Percentiles rank a stretch among this genome's conserved stretches.
Conservation (phyloP, 2,329 filamentous ascomycete species). For the Alternaria burnsii region DNA sequence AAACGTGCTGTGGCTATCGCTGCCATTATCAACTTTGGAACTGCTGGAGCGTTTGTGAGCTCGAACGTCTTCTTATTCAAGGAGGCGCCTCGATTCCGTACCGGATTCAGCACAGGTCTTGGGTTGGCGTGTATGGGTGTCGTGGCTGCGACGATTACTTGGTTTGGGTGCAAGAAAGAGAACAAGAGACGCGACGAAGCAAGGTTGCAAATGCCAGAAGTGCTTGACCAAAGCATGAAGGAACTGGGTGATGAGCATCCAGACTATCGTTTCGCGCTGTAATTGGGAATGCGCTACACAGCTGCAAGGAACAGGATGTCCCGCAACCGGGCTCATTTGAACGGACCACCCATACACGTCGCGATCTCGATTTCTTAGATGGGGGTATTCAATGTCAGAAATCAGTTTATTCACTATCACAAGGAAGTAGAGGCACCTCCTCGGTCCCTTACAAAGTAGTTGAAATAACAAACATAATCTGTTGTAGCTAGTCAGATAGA, state of each 20-base stretch:
- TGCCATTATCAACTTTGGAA: slow-evolving; percentile 55
- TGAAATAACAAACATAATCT: too few relatives aligned
- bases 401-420: too few relatives aligned
- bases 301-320: too few relatives aligned
- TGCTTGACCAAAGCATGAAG: slow-evolving; percentile 26
- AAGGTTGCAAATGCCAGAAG: slow-evolving; percentile 50
- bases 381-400: too few relatives aligned
- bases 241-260: slow-evolving; percentile 63
- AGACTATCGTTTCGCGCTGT: slow-evolving; percentile 57
- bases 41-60: slow-evolving; percentile 64
- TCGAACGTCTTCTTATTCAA: slow-evolving; percentile 46
- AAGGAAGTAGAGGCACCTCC: too few relatives aligned
- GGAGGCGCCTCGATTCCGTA: slow-evolving; percentile 36
- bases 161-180: slow-evolving; percentile 60
- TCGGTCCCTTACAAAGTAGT: too few relatives aligned
- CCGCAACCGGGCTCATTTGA: too few relatives aligned
- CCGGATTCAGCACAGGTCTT: slow-evolving; percentile 42
- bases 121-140: slow-evolving; percentile 46
- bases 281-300: background rate
- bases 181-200: slow-evolving; percentile 57
- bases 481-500: too few relatives aligned
- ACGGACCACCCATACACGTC: too few relatives aligned
- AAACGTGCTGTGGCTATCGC: slow-evolving; percentile 34
- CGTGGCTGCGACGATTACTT: slow-evolving; percentile 41
- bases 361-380: too few relatives aligned